Conservation (phyloP, 331 rosid genomes). For the Malus hybrid region DNA sequence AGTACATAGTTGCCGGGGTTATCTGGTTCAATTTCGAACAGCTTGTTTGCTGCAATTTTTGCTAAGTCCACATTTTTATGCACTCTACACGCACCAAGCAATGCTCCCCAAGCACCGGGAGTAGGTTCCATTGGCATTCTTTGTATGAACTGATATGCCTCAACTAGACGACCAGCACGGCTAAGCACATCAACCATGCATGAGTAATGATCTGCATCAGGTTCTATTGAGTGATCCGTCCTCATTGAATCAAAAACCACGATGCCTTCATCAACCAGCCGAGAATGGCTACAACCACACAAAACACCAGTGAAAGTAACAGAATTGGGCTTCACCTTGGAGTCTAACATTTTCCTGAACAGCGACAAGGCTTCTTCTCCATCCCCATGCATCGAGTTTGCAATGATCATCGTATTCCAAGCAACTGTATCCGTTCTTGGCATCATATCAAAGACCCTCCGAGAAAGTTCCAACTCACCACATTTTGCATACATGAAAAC, state of each 20-base stretch:
- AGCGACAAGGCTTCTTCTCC: slow-evolving; percentile 41
- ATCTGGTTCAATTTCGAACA: slow-evolving; percentile 47
- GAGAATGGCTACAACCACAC: slow-evolving; percentile 55
- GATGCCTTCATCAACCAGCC: slow-evolving; percentile 37
- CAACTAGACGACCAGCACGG: slow-evolving; percentile 41
- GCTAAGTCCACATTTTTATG: slow-evolving; percentile 40
- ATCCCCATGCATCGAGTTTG: slow-evolving; percentile 49
- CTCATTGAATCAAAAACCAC: slow-evolving; percentile 34
- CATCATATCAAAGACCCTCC: slow-evolving; percentile 1
- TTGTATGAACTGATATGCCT: slow-evolving; percentile 39
- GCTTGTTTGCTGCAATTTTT: slow-evolving; percentile 35
- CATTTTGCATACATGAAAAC: slow-evolving; percentile 48
- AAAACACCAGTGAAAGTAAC: slow-evolving; percentile 45
- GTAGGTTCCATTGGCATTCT: slow-evolving; percentile 54
- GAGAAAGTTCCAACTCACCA: slow-evolving; percentile 38
- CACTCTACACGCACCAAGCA: slow-evolving; percentile 57
- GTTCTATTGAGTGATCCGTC: slow-evolving; percentile 35
- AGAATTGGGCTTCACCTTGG: slow-evolving; percentile 36
- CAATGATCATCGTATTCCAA: slow-evolving; percentile 56
- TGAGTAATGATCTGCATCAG: slow-evolving; percentile 46
- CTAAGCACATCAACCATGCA: slow-evolving; percentile 52
- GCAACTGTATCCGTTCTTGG: slow-evolving; percentile 38
- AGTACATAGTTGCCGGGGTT: slow-evolving; percentile 40
- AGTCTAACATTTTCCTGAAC: slow-evolving; percentile 32
- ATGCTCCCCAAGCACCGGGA: slow-evolving; percentile 58